A percentile compares a stretch with the other conserved stretches of the same genome.
Conservation (phyloP, 1,284 basidiomycete species). For the Moesziomyces sp. region DNA sequence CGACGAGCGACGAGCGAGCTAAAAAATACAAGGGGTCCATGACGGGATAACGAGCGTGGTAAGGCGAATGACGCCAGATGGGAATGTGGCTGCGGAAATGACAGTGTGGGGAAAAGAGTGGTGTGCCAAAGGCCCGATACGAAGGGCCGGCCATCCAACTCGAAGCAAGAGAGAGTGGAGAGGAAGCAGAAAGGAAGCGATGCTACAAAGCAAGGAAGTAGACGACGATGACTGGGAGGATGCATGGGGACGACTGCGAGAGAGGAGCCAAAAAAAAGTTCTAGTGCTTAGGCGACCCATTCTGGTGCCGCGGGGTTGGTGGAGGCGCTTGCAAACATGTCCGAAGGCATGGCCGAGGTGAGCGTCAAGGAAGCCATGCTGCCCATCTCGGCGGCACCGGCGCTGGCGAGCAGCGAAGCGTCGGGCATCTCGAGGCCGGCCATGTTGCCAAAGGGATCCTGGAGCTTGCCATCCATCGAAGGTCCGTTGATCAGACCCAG, state of each 20-base stretch:
- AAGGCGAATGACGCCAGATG: conserved; percentile 6
- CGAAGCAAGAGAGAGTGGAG: conserved; percentile 9
- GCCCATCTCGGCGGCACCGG: conserved; percentile 33
- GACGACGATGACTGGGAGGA: too few relatives aligned
- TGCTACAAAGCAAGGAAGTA: too few relatives aligned
- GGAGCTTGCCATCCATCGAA: conserved; percentile 37
- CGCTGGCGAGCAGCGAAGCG: conserved; percentile 25
- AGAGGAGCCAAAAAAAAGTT: too few relatives aligned
- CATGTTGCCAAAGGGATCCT: conserved; percentile 35
- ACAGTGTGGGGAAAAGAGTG: conserved; percentile 14
- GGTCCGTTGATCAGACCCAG: conserved; percentile 45
- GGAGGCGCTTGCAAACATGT: conserved; percentile 32
- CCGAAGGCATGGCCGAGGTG: conserved; percentile 39
- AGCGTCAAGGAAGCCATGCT: conserved; percentile 29
- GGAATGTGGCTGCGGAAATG: conserved; percentile 21
- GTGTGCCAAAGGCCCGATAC: conserved; percentile 24
- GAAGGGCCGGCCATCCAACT: conserved; percentile 30
- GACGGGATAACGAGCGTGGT: conserved; percentile 17
- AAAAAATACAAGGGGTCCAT: conserved; percentile 17
- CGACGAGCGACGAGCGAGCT: not conserved
- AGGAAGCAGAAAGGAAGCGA: not conserved
- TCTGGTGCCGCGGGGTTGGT: conserved; percentile 30
- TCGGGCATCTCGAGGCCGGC: conserved; percentile 31
- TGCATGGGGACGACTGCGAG: too few relatives aligned
- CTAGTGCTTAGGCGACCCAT: conserved; percentile 21